Evolutionary conservation across 225 moss, liverwort and hornwort species (phyloP).

Genomic region (Physcomitrellopsis africana): DNA sequence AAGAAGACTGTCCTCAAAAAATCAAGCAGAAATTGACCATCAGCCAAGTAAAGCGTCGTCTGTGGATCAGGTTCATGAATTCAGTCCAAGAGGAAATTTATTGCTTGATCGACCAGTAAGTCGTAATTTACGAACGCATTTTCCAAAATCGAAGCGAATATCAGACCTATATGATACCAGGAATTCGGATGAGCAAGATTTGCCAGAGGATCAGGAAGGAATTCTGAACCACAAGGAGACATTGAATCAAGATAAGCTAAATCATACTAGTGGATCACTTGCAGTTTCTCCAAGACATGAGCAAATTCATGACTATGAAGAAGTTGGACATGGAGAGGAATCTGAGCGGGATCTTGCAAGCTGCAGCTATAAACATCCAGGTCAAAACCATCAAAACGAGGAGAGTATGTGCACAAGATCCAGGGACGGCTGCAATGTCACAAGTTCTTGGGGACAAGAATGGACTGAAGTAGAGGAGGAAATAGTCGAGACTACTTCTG

Average conservation of each 20-base stretch:
- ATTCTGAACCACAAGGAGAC: conserved; percentile 18
- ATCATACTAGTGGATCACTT: conserved; percentile 17
- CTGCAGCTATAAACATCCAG: conserved; percentile 8
- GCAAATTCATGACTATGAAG: conserved; percentile 22
- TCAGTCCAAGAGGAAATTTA: conserved; percentile 17
- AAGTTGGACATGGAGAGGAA: conserved; percentile 23
- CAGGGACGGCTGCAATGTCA: conserved; percentile 37
- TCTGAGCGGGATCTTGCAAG: conserved; percentile 15
- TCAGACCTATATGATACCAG: conserved; percentile 31
- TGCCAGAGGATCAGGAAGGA: conserved; percentile 32
- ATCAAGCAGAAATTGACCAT: conserved; percentile 27
- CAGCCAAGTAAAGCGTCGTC: conserved; percentile 30
- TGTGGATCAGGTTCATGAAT: conserved; percentile 29
- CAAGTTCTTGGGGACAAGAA: conserved; percentile 53
- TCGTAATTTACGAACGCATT: conserved; percentile 44
- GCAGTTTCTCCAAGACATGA: conserved; percentile 40
- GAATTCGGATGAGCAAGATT: conserved; percentile 31
- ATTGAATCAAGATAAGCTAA: conserved; percentile 18
- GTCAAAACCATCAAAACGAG: conserved; percentile 21
- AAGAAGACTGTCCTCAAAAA: conserved; percentile 29
- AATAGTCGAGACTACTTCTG: conserved; percentile 26
- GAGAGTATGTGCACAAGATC: conserved; percentile 35
- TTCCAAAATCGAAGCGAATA: conserved; percentile 38
- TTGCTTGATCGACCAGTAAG: conserved; percentile 30
- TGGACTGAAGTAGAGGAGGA: conserved; percentile 52